phyloP scores from a whole-genome alignment of 495 filamentous ascomycete genomes.

The Xylaria venustula region DNA sequence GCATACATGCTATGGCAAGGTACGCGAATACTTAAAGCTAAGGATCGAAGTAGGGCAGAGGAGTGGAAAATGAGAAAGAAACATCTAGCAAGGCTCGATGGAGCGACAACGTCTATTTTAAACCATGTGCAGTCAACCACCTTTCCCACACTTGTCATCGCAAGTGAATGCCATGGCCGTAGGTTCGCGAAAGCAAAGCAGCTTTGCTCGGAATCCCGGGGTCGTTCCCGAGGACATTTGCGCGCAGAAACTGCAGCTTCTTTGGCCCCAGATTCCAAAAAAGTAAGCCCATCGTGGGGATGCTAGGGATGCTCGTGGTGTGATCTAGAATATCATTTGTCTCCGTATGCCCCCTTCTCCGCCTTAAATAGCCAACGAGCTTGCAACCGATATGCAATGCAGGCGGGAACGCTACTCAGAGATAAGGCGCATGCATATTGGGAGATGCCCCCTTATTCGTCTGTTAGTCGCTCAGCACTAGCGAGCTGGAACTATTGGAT shows the following conservation, averaged over 20 bases:
- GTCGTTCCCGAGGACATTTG: not conserved
- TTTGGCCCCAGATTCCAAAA: not conserved
- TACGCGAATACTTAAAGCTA: not conserved
- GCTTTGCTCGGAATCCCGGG: not conserved
- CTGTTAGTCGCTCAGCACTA: not conserved
- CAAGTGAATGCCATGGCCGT: not conserved
- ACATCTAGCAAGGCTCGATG: not conserved
- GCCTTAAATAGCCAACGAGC: slow-evolving; percentile 9
- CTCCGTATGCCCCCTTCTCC: not conserved
- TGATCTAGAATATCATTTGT: slow-evolving; percentile 11
- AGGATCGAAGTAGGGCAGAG: not conserved
- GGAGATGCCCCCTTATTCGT: slow-evolving; percentile 5
- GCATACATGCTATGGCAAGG: not conserved
- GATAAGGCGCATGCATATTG: slow-evolving; percentile 14
- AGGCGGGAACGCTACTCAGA: not conserved
- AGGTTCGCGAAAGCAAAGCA: not conserved
- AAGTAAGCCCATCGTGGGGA: slow-evolving; percentile 5
- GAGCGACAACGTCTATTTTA: not conserved
- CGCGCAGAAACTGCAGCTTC: not conserved
- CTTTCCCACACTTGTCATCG: not conserved
- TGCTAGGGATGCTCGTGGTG: slow-evolving; percentile 1
- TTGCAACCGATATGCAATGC: slow-evolving; percentile 9
- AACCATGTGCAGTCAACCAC: not conserved
- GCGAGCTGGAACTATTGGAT: slow-evolving; percentile 1
- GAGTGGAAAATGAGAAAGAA: not conserved